Evolutionary conservation across 225 moss, liverwort and hornwort species (phyloP), one percentile per base, ranked within the genome.

Genomic region (Physcomitrium patens): DNA sequence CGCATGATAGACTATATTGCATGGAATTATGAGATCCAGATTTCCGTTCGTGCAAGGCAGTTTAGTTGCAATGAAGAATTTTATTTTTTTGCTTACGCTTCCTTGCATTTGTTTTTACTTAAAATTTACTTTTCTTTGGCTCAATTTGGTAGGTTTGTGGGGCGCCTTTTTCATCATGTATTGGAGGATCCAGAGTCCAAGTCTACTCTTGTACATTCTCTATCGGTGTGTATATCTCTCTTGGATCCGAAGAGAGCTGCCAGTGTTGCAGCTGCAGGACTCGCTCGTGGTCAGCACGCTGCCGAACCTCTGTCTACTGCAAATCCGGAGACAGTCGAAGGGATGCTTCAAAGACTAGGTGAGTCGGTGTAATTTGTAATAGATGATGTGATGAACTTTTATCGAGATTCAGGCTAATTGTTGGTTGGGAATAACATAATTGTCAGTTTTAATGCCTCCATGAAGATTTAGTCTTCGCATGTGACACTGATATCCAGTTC

Each of bases 271-370:
- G 95, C 95, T 27, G 85, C 83, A 24, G 87, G 86, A 49, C 71
- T 61, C 66, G 89, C 95, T 44, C 93, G 93, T 62, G 97, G 91
- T 63, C 97, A 95, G 80, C 91, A 90, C 69, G 78, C 82, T 45
- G 63, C 81, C 24, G 95, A 93, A 75, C 95, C 95, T 47, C 74
- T 94, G 10, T 57, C 76, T 16, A 92, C 95, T 10, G 95, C 97
- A 7, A 99, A 95, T 73, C 97, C 97, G 65, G 94, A 97, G 69
- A 97, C 97, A 24, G 97, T 95, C 44, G 97, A 99, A 77, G 97
- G 94, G 71, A 99, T 99, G 95, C 90, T 99, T 41, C 94, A 94
- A 73, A 91, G 91, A 82, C 85, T 99, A 71, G 95, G 97, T 97
- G 87, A 80, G 67, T 71, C 70, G 61, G 56, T 74, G 59, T 60